Evolutionary conservation across 2,329 filamentous ascomycete genomes (phyloP), one percentile per base, ranked within the genome.

Genomic region (Sporothrix globosa): DNA sequence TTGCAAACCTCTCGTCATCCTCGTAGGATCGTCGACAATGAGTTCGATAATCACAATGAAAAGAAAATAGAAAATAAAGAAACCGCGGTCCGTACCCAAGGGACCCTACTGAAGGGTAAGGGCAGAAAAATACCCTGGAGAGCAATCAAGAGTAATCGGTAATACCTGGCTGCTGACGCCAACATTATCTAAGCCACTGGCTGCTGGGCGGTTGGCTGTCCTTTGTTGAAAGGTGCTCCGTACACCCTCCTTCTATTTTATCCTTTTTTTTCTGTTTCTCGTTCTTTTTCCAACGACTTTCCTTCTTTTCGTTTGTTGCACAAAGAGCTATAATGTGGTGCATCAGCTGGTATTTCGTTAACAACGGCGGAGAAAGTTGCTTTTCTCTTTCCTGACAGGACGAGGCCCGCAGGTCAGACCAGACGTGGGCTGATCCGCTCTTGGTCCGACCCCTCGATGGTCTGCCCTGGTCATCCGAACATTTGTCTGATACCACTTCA

Each of bases 381-480:
- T n/a, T 13, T 13, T 34, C 21, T 41, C 17, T 60, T n/a, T 30
- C 44, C 44, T 65, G 61, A 50, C 61, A 65, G 46, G 24, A 5
- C 60, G 27, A 65, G 60, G 34, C 24, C 60, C 13, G n/a, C 7
- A 48, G 24, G n/a, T 10, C n/a, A 46, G 39, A 34, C 58, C 58
- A 61, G 14, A 19, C 17, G 17, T 44, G n/a, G n/a, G 4, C 21
- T 61, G n/a, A 39, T 61, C 58, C 11, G 41, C 61, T 34, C 44
- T 44, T 65, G 61, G 44, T 34, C 41, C 30, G 27, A 19, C 27
- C 27, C 53, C 27, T 30, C 27, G 27, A 30, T 30, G 27, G 27
- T 34, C 53, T 44, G 63, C 48, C 63, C 63, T 41, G 46, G 63
- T 67, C 63, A 53, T 67, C 63, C 63, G 63, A 67, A 67, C 63